These are phyloP conservation scores for Fragaria nilgerrensis DNA, from an alignment of 306 rosid species.

Conservation along the genomic window DNA sequence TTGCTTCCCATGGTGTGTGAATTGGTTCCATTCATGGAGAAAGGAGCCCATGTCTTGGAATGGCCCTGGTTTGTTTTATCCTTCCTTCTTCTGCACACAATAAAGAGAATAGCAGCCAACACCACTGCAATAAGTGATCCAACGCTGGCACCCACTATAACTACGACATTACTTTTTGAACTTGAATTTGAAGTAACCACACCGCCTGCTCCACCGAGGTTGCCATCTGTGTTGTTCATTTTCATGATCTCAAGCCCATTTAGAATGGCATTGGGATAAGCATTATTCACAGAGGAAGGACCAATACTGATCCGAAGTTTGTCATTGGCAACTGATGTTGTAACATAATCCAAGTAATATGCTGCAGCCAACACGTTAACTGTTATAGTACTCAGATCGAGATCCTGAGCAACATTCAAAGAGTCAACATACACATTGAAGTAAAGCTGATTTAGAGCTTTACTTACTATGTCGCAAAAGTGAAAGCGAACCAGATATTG, in stretches of 20 bases:
- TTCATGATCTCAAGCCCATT: constrained; percentile 96
- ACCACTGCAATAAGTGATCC: constrained; percentile 49
- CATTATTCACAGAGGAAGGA: constrained; percentile 38
- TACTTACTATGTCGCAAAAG: constrained; percentile 73
- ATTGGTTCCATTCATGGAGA: constrained; percentile 54
- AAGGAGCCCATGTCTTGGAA: constrained; percentile 72
- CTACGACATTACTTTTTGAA: constrained; percentile 45
- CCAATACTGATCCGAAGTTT: constrained; percentile 64
- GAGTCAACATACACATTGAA: constrained; percentile 70
- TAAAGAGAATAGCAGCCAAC: constrained; percentile 40
- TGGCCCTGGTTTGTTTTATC: constrained; percentile 41
- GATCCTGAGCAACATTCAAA: constrained; percentile 35
- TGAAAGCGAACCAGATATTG: constrained; percentile 83
- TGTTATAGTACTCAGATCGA: constrained; percentile 38
- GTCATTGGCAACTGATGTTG: constrained; percentile 29
- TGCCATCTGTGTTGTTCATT: constrained; percentile 71
- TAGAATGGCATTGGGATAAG: constrained; percentile 71
- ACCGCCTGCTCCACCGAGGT: constrained; percentile 47
- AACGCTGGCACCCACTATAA: constrained; percentile 55
- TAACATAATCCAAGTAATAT: constrained; percentile 52
- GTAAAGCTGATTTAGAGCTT: constrained; percentile 53
- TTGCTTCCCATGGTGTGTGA: constrained; percentile 85
- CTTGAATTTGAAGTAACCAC: constrained; percentile 41
- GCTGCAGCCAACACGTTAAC: constrained; percentile 49
- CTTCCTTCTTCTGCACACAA: constrained; percentile 53